Evolutionary conservation across 441 rosid genomes (phyloP), one percentile per base, ranked within the genome.

Genomic region (Monsonia emarginata): DNA sequence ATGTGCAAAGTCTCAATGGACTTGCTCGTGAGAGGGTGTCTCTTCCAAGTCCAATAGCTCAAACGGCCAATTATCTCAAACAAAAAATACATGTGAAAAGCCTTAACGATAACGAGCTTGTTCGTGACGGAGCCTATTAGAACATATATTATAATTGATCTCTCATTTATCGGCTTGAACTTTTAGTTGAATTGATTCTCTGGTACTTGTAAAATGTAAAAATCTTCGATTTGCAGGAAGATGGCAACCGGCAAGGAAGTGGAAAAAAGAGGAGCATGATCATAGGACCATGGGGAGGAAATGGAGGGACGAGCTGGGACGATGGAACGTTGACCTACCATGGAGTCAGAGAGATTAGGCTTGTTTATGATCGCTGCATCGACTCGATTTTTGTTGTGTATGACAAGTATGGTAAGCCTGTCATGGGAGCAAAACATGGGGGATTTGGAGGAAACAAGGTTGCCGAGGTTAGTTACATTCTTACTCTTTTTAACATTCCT

Each of bases 231-330:
- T 14, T 74, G 63, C 54, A 80, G 88, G 84, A 78, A 48, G 65
- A 66, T 13, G 46, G 65, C 21, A 69, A 74, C 57, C n/a, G n/a
- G n/a, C n/a, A n/a, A n/a, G n/a, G n/a, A n/a, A 54, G 60, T 4
- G 70, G 66, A 22, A 77, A 68, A 38, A 79, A 72, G 67, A 82
- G 69, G 74, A 73, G 70, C 67, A 71, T 79, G 48, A 61, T 76
- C 1, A 78, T 75, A 0, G 89, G 86, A 44, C 82, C 88, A 16
- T 85, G 95, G 95, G 96, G 93, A 70, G 91, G 96, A 70, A 76
- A 82, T 57, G 96, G 91, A 28, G 97, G 97, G 52, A 59, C 60
- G 10, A 62, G 31, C 69, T 89, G 95, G 96, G 90, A 91, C 31
- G 96, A 91, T 44, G 96, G 95, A 18, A 48, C 22, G 8, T 44